A percentile compares a stretch with the other conserved stretches of the same genome.
Evolutionary conservation across 768 basidiomycete genomes (phyloP).

Genomic region (Phylloporus arenicola): DNA sequence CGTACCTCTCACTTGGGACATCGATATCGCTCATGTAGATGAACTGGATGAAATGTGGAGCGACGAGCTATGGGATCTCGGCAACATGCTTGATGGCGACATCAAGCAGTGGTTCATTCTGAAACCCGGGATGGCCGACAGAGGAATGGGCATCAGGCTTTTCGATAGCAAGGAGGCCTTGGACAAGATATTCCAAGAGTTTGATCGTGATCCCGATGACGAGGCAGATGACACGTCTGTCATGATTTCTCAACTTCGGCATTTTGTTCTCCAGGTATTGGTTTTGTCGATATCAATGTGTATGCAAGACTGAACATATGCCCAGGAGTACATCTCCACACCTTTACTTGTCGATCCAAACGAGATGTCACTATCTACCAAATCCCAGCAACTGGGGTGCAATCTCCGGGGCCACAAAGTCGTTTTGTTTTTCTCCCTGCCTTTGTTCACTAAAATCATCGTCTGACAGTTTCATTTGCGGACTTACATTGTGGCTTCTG

Average conservation of each 20-base stretch:
- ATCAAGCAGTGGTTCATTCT: conserved; percentile 78
- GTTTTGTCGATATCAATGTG: conserved; percentile 1
- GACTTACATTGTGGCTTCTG: conserved; percentile 77
- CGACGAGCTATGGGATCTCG: conserved; percentile 91
- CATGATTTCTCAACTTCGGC: conserved; percentile 80
- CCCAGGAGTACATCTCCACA: conserved; percentile 76
- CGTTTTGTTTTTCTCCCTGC: conserved; percentile 13
- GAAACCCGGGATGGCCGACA: conserved; percentile 96
- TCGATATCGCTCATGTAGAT: conserved; percentile 86
- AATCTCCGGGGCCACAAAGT: conserved; percentile 56
- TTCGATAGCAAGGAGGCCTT: conserved; percentile 76
- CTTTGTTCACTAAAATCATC: conserved; percentile 7
- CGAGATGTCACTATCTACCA: conserved; percentile 32
- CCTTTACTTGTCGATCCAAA: conserved; percentile 76
- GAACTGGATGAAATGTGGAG: conserved; percentile 91
- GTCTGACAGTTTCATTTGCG: conserved; percentile 82
- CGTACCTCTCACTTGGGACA: conserved; percentile 72
- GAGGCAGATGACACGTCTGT: conserved; percentile 50
- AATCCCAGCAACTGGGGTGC: conserved; percentile 6
- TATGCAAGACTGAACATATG: conserved; percentile 2
- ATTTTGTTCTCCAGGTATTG: conserved; percentile 90
- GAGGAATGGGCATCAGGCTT: conserved; percentile 89
- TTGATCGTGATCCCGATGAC: conserved; percentile 58
- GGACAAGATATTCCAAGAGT: conserved; percentile 70
- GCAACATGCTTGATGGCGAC: conserved; percentile 45